Evolutionary conservation across 495 filamentous ascomycete genomes (phyloP).

Genomic region (Neurospora tetrasperma): DNA sequence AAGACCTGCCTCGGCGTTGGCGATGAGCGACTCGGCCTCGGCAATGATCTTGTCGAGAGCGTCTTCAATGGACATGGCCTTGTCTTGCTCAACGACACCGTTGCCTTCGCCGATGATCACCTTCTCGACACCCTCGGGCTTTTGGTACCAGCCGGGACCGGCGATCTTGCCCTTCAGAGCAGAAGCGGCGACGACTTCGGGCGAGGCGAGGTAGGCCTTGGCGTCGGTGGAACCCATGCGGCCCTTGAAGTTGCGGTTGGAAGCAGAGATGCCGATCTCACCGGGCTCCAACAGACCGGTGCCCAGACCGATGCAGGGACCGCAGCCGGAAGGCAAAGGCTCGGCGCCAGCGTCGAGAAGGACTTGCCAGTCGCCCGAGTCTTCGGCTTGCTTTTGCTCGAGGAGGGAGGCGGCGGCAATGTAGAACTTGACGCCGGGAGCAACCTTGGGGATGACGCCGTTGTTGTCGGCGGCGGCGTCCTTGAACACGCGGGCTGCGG

Average conservation of each 20-base stretch:
- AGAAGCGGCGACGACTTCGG: constrained; percentile 86
- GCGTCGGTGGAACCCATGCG: constrained; percentile 79
- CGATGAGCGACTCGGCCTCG: constrained; percentile 54
- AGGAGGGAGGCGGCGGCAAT: constrained; percentile 77
- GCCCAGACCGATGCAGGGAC: constrained; percentile 84
- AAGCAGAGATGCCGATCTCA: constrained; percentile 81
- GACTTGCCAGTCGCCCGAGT: constrained; percentile 77
- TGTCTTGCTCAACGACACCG: constrained; percentile 50
- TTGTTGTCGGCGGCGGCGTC: constrained; percentile 45
- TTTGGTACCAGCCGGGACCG: constrained; percentile 73
- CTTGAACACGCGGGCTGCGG: constrained; percentile 78
- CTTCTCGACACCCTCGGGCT: constrained; percentile 53
- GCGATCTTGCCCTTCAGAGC: constrained; percentile 68
- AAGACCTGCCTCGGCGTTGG: not conserved
- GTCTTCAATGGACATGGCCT: constrained; percentile 52
- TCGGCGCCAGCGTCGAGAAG: constrained; percentile 72
- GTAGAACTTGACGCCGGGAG: constrained; percentile 74
- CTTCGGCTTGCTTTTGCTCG: constrained; percentile 73
- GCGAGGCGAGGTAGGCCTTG: constrained; percentile 80
- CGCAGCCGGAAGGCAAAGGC: constrained; percentile 69
- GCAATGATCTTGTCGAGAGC: constrained; percentile 58
- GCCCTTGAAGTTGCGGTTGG: constrained; percentile 90
- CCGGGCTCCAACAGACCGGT: constrained; percentile 74
- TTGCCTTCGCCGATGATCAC: constrained; percentile 63
- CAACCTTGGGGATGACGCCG: constrained; percentile 60